Base-by-base conservation (phyloP, 2,329 filamentous ascomycete genomes). In the Apiospora saccharicola region DNA sequence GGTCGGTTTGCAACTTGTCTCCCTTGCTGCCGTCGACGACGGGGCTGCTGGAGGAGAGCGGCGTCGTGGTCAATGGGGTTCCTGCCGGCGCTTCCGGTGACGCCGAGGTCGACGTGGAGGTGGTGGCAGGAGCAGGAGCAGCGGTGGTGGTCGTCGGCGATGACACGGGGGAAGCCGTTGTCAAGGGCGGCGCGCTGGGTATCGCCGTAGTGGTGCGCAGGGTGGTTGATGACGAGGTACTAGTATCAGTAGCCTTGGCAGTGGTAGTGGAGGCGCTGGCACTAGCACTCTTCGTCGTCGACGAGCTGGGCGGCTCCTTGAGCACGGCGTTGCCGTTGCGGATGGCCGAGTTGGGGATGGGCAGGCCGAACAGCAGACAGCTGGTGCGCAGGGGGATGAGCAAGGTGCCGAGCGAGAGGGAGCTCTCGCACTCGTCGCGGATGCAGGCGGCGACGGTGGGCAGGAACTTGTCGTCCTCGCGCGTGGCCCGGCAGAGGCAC, bases 381-480 rank as follows among this genome's bases (percentile, higher is more conserved):
- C 74, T 77, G n/a, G 77, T 46, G 72, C 80, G 74, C 44, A 85
- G 78, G 44, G 79, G 74, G 37, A 75, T 74, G 43, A 80, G 79
- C 69, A 85, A 78, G 43, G 79, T 75, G 37, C 75, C 74, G 37
- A 80, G 79, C 68, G 79, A 80, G 43, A 84, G 75, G 61, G 78
- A 75, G 30, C 78, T 71, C 19, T 78, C 72, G 77, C 84, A 86
- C 73, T 79, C 79, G 72, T 78, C 77, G 76, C 80, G 82, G 76
- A 82, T 81, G 76, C 84, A 85, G n/a, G 77, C 77, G 22, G 82
- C 77, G 43, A 82, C 79, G 51, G 81, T 78, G 22, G 81, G 78
- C 7, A 85, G 79, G 70, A 85, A 81, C 46, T 76, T 77, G 1
- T 75, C 78, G 34, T 72, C 72, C 7, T 81, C 80, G 26, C 78